Base-by-base conservation (phyloP, 23 red algal species). In the Gracilariopsis chorda region DNA sequence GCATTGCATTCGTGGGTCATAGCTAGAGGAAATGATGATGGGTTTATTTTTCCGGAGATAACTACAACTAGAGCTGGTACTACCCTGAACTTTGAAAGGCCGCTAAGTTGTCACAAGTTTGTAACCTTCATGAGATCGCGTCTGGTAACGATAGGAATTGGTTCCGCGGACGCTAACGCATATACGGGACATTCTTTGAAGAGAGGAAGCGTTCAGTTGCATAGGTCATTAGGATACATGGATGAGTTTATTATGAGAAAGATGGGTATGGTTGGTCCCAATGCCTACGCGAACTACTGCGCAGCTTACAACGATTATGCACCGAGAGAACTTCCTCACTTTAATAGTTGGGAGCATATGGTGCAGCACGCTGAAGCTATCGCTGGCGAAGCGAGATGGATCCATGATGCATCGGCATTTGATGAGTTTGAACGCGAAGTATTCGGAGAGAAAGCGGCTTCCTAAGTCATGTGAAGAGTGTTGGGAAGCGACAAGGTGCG, bases 241-340 rank as follows among this genome's bases (percentile, higher is more conserved):
- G 59, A 64, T 32, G 59, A 64, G 23, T 30, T 7, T 4, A 64
- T 64, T 3, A 64, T 64, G 83, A 37, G 73, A 87, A 67, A 33
- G 29, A 20, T 87, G 3, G 41, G 73, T n/a, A 70, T 67, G 44
- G 46, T 21, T 28, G 2, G 56, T 12, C 28, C 33, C 47, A 3
- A 46, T 20, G 53, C 81, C 17, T 86, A 53, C 49, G 59, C 83
- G 53, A 87, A 87, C 82, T 87, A 87, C 39, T 87, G 62, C 53
- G 61, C 39, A 36, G 62, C 32, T 33, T 74, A 72, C 45, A 87
- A 72, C 44, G 82, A 87, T 16, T 87, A 63, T 71, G n/a, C n/a
- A n/a, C 25, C 58, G 12, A 24, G 61, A 41, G 37, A 87, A 6
- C 61, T 87, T 3, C 35, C 41, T 27, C 24, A 39, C 1, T 71